Evolutionary conservation across 345 rosid species (phyloP), one percentile per base, ranked within the genome.

Genomic region (Bruguiera sexangula): DNA sequence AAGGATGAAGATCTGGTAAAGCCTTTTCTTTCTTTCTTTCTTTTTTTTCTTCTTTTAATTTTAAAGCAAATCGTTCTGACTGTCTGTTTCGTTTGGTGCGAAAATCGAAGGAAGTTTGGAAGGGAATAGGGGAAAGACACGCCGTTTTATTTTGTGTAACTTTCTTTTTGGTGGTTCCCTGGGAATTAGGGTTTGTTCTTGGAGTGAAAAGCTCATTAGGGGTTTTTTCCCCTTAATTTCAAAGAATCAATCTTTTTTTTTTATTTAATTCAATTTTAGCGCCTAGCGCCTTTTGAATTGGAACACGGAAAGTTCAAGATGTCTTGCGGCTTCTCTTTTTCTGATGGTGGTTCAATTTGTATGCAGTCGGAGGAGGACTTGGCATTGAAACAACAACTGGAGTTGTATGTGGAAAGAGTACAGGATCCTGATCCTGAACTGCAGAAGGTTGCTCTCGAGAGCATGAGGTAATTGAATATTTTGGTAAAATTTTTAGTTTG

Each of bases 331-430:
- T 16, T 24, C 26, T 50, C 60, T 26, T 34, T 46, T 27, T 20
- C 29, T 52, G 30, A n/a, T 60, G 31, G 43, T 21, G 19, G 26
- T 31, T 29, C 61, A 61, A 60, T 69, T 63, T 37, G 1, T 61
- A 11, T 82, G 76, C 75, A 95, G 98, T 90, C 98, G 3, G 98
- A 92, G 55, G 97, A 95, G 80, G 99, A 95, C 79, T 81, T 92
- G 76, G 89, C 89, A 32, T 78, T 95, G 77, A 92, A 92, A 85
- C 92, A 92, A 76, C 97, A 95, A 63, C 75, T 95, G 71, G 99
- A 95, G 88, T 71, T 92, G 66, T 92, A 95, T 68, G 97, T 92
- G 27, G 98, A 95, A 77, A 84, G 99, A 74, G 89, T 87, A 78
- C 97, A 89, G 82, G 99, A 92, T 76, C 71, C 94, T 65, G 89